Conservation (phyloP, 805 yeast species). For the Kodamaea sagamina region DNA sequence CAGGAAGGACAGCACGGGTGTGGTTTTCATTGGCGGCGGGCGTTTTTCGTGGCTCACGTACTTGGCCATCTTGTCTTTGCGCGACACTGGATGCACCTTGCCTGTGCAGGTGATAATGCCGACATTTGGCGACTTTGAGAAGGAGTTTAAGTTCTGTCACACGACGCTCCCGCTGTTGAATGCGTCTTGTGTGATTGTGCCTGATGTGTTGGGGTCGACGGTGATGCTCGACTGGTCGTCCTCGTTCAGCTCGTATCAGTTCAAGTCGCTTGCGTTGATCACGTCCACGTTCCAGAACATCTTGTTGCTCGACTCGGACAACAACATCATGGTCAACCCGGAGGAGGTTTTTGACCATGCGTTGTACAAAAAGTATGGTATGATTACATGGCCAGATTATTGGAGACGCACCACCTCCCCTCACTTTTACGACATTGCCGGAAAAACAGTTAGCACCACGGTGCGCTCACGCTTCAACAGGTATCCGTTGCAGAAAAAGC, state of each 20-base stretch:
- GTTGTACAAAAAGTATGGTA: slow-evolving; percentile 31
- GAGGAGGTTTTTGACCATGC: slow-evolving; percentile 32
- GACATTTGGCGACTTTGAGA: slow-evolving; percentile 32
- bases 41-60: slow-evolving; percentile 39
- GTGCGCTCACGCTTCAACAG: slow-evolving; percentile 29
- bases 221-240: slow-evolving; percentile 39
- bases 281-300: slow-evolving; percentile 37
- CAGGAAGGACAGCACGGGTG: slow-evolving; percentile 28
- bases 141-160: slow-evolving; percentile 39
- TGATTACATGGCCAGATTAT: slow-evolving; percentile 47
- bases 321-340: slow-evolving; percentile 32
- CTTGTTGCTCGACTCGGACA: slow-evolving; percentile 38
- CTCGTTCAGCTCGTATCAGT: slow-evolving; percentile 64
- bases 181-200: slow-evolving; percentile 62
- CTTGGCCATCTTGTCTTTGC: slow-evolving; percentile 30
- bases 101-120: slow-evolving; percentile 45
- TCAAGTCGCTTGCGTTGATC: slow-evolving; percentile 56
- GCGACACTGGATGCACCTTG: slow-evolving; percentile 39
- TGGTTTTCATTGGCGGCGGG: slow-evolving; percentile 39
- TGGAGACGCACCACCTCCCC: slow-evolving; percentile 44
- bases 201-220: slow-evolving; percentile 50
- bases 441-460: slow-evolving; percentile 29
- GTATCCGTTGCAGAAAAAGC: slow-evolving; percentile 22
- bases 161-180: slow-evolving; percentile 59
- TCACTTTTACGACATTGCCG: slow-evolving; percentile 37